These are phyloP conservation scores for Nannochloropsis gaditana DNA, from an alignment of 108 stramenopile genomes.

Conservation along the genomic window DNA sequence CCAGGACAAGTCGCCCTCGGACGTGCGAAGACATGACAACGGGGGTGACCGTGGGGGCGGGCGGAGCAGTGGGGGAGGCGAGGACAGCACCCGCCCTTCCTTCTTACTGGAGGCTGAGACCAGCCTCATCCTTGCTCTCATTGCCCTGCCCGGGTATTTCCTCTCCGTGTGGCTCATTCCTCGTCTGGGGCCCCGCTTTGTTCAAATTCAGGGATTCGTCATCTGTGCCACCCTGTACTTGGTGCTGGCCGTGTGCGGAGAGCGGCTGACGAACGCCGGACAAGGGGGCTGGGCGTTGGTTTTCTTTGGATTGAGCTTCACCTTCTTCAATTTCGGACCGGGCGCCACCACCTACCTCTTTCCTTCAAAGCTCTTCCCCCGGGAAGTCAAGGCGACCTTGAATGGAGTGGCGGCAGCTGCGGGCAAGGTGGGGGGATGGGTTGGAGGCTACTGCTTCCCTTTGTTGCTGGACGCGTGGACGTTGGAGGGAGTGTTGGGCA, in stretches of 20 bases:
- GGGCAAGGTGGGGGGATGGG: slow-evolving; percentile 8
- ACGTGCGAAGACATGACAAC: background rate
- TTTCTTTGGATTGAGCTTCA: background rate
- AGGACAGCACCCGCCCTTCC: background rate
- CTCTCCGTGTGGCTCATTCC: background rate
- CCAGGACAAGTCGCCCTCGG: background rate
- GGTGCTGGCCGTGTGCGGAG: background rate
- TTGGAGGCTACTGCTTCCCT: background rate
- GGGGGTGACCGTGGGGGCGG: background rate
- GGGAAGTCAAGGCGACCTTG: slow-evolving; percentile 18
- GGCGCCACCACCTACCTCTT: background rate
- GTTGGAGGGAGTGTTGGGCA: background rate
- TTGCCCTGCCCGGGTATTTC: background rate
- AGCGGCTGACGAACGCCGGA: background rate
- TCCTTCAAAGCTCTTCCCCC: slow-evolving; percentile 4
- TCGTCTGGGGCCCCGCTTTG: background rate
- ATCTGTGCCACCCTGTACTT: background rate
- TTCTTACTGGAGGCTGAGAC: background rate
- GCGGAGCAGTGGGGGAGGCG: background rate
- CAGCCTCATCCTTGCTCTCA: background rate
- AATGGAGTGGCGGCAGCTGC: slow-evolving; percentile 24
- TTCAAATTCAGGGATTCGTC: background rate
- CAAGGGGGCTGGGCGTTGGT: background rate
- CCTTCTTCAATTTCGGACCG: slow-evolving; percentile 20
- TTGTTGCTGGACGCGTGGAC: background rate